Conservation (phyloP, 2,329 filamentous ascomycete species). For the Exophiala viscosa region DNA sequence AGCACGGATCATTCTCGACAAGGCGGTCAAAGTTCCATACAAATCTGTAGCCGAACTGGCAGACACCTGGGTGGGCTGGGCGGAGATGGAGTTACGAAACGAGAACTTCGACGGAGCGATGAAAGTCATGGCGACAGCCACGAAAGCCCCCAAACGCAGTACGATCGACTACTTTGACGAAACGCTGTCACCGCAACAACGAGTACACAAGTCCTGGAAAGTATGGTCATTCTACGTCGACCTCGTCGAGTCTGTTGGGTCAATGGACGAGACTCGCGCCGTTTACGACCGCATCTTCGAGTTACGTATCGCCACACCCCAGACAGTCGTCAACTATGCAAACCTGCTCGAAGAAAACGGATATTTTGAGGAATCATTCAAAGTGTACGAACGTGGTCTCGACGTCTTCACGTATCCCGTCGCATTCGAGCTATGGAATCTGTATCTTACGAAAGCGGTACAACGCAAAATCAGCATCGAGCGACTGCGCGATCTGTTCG, state of each 20-base stretch:
- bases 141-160: constrained; percentile 94
- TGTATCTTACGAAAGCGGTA: constrained; percentile 95
- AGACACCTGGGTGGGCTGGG: constrained; percentile 99
- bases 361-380: constrained; percentile 97
- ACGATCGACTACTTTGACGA: constrained; percentile 99
- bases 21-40: constrained; percentile 95
- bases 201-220: constrained; percentile 99
- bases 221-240: constrained; percentile 99
- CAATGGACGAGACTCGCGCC: constrained; percentile 84
- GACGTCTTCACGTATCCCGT: constrained; percentile 99
- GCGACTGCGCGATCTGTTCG: constrained; percentile 87
- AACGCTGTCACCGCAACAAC: constrained; percentile 84
- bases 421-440: constrained; percentile 96
- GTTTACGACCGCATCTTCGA: constrained; percentile 98
- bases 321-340: constrained; percentile 97
- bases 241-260: constrained; percentile 88
- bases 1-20: constrained; percentile 91
- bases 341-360: constrained; percentile 90
- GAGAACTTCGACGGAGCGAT: constrained; percentile 95
- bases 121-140: constrained; percentile 94
- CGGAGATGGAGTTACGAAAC: constrained; percentile 92
- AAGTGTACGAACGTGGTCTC: constrained; percentile 90
- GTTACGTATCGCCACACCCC: constrained; percentile 92
- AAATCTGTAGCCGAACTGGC: constrained; percentile 96
- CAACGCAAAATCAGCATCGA: constrained; percentile 96